These are phyloP conservation scores for Aspergillus panamensis DNA, from an alignment of 495 filamentous ascomycete species.

Conservation along the genomic window DNA sequence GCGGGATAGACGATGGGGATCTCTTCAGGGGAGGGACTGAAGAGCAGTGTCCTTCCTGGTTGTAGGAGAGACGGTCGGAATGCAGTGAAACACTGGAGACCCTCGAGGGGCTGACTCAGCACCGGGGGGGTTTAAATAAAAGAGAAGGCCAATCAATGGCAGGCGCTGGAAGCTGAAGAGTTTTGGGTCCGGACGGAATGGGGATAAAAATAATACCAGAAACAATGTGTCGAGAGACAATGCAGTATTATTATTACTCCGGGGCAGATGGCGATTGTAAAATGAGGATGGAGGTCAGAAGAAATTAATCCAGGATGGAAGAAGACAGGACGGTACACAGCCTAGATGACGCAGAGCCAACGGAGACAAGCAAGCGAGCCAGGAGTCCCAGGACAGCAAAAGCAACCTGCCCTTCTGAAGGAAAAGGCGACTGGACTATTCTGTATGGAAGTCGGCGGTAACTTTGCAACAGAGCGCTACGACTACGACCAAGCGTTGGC, in stretches of 20 bases:
- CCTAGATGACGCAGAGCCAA: conserved; percentile 1
- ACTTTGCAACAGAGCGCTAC: background rate
- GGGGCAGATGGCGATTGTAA: background rate
- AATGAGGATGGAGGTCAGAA: background rate
- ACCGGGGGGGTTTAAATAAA: conserved; percentile 9
- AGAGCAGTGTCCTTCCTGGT: conserved; percentile 10
- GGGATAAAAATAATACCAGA: background rate
- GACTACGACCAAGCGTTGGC: conserved; percentile 1
- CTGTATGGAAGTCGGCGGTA: background rate
- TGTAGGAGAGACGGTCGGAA: conserved; percentile 28
- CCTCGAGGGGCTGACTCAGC: conserved; percentile 23
- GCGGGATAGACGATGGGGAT: background rate
- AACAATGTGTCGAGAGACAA: background rate
- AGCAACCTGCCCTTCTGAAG: background rate
- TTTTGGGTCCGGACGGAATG: background rate
- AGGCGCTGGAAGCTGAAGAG: background rate
- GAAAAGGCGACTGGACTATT: background rate
- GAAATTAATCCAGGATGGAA: background rate
- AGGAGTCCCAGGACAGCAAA: background rate
- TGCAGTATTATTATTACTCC: background rate
- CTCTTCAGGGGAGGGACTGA: conserved; percentile 19
- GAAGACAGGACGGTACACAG: conserved; percentile 20
- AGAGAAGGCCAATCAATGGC: conserved; percentile 15
- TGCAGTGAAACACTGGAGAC: conserved; percentile 16
- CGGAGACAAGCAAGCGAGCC: background rate